Evolutionary conservation across 495 filamentous ascomycete species (phyloP).

Genomic region (Talaromyces wortmannii): DNA sequence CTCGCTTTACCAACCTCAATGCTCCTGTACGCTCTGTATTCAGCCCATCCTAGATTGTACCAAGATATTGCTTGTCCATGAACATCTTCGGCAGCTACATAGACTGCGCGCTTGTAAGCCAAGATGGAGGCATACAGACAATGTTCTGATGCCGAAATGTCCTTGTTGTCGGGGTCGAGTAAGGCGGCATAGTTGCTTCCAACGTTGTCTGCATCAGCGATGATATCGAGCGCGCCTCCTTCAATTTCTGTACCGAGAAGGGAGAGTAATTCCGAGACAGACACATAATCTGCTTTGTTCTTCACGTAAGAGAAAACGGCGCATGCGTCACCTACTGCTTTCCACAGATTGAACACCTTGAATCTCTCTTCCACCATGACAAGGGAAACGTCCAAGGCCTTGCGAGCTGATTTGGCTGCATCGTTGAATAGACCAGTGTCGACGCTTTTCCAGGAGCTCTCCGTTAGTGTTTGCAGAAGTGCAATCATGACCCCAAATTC

Average conservation of each 20-base stretch:
- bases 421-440: slow-evolving; percentile 80
- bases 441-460: slow-evolving; percentile 68
- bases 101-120: slow-evolving; percentile 79
- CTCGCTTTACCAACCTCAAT: slow-evolving; percentile 32
- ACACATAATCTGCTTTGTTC: slow-evolving; percentile 50
- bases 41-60: slow-evolving; percentile 94
- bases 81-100: slow-evolving; percentile 61
- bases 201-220: slow-evolving; percentile 67
- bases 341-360: slow-evolving; percentile 92
- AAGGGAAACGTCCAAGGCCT: slow-evolving; percentile 49
- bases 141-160: slow-evolving; percentile 24
- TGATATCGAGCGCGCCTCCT: slow-evolving; percentile 47
- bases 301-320: slow-evolving; percentile 75
- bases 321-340: slow-evolving; percentile 84
- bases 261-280: slow-evolving; percentile 40
- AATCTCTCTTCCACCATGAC: slow-evolving; percentile 42
- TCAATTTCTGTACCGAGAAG: slow-evolving; percentile 50
- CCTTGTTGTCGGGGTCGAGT: slow-evolving; percentile 33
- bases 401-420: slow-evolving; percentile 57
- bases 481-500: slow-evolving; percentile 87
- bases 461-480: slow-evolving; percentile 77
- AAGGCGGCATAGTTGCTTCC: slow-evolving; percentile 37
- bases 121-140: slow-evolving; percentile 66
- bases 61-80: slow-evolving; percentile 94
- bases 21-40: slow-evolving; percentile 71